A percentile compares a stretch with the other conserved stretches of the same genome.
phyloP scores from a whole-genome alignment of 1,284 basidiomycete genomes.

The Microbotryum scabiosae region DNA sequence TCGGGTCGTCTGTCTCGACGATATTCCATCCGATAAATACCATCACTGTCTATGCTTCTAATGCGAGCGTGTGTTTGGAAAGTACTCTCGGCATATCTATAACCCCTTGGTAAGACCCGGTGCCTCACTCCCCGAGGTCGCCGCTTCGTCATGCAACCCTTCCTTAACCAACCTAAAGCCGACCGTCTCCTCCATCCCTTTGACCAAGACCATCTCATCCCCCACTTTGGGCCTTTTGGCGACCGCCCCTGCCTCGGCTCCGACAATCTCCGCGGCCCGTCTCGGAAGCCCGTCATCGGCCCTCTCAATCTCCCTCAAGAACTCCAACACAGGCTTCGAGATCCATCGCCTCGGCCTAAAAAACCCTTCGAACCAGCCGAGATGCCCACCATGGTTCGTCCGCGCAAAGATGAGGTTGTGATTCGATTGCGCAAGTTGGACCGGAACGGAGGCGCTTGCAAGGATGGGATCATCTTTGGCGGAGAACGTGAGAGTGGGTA shows the following conservation, averaged over 20 bases:
- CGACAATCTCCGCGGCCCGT: constrained; percentile 5
- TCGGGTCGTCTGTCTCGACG: constrained; percentile 56
- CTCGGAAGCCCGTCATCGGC: constrained; percentile 6
- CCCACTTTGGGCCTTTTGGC: constrained; percentile 4
- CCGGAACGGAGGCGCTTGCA: constrained; percentile 36
- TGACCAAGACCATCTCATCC: constrained; percentile 25
- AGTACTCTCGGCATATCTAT: not conserved
- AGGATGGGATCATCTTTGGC: constrained; percentile 85
- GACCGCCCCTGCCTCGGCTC: not conserved
- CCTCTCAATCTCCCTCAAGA: constrained; percentile 27
- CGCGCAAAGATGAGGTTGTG: constrained; percentile 61
- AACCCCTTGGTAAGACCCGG: constrained; percentile 14
- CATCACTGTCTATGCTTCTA: not conserved
- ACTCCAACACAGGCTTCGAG: constrained; percentile 62
- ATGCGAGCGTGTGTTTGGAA: not conserved
- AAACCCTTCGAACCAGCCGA: constrained; percentile 79
- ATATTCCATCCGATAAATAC: not conserved
- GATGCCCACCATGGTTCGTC: constrained; percentile 77
- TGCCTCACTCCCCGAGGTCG: constrained; percentile 2
- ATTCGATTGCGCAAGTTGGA: constrained; percentile 48
- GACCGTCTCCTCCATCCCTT: constrained; percentile 9
- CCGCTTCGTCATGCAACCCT: constrained; percentile 10
- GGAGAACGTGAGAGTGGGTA: constrained; percentile 64
- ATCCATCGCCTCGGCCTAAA: constrained; percentile 54
- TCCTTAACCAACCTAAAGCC: constrained; percentile 19